These are phyloP conservation scores for Aspergillus intermedius DNA, from an alignment of 2,329 filamentous ascomycete genomes.

Conservation along the genomic window DNA sequence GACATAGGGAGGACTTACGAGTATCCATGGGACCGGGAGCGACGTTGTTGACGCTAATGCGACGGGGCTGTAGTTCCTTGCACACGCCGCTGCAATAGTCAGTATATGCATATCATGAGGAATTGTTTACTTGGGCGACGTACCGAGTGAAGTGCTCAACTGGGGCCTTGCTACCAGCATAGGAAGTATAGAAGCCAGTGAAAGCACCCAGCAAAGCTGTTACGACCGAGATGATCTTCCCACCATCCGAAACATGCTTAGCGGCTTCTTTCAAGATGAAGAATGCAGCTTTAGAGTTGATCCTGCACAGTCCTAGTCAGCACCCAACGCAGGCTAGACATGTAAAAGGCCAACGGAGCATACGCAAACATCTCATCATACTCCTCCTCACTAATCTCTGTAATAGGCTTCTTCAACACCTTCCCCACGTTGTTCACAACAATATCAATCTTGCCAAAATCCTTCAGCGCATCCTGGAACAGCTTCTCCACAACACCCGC, in stretches of 20 bases:
- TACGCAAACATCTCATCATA: constrained; percentile 46
- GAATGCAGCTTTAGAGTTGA: constrained; percentile 44
- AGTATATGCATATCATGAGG: neutral
- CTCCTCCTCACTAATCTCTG: constrained; percentile 39
- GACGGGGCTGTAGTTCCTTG: constrained; percentile 49
- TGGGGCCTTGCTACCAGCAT: constrained; percentile 51
- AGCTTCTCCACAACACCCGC: constrained; percentile 35
- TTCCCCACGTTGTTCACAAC: constrained; percentile 48
- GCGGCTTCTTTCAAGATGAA: constrained; percentile 42
- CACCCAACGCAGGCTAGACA: neutral
- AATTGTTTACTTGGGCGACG: constrained; percentile 20
- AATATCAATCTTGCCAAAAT: constrained; percentile 45
- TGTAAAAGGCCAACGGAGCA: constrained; percentile 8
- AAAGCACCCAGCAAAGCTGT: constrained; percentile 44
- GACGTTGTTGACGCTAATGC: constrained; percentile 48
- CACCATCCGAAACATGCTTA: constrained; percentile 38
- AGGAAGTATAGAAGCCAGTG: constrained; percentile 41
- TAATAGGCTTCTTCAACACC: constrained; percentile 44
- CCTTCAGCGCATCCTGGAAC: constrained; percentile 34
- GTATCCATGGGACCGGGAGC: constrained; percentile 52
- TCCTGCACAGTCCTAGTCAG: constrained; percentile 14
- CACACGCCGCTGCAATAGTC: constrained; percentile 34
- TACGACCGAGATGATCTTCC: constrained; percentile 44
- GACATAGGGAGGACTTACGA: constrained; percentile 22
- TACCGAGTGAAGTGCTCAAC: constrained; percentile 54